Base-by-base conservation (phyloP, 208 protist genomes). In the Leptomonas seymouri region DNA sequence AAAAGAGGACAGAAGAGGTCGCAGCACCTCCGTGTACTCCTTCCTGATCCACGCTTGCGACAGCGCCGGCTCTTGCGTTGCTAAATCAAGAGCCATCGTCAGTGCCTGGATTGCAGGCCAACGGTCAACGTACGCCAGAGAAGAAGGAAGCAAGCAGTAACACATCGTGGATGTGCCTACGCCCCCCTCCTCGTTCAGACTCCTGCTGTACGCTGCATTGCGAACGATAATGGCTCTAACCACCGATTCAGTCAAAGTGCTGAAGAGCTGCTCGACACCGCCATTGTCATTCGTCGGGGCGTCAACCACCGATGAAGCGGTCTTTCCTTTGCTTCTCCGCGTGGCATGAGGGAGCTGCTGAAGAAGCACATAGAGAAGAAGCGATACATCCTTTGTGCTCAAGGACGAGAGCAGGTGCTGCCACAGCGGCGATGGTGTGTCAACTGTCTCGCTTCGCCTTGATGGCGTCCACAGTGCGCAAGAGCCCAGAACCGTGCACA, bases 101-200 rank as follows among this genome's bases (percentile, higher is more conserved):
- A 77, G 59, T 36, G 71, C 71, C n/a, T 67, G 63, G 18, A 67
- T 58, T 2, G 56, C 71, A 11, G 71, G 71, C 63, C 71, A 71
- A 0, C 30, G 64, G 58, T 77, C 71, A 2, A 77, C 45, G n/a
- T 46, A 36, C 15, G 28, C 12, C n/a, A 54, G 50, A 1, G 64
- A 53, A 7, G 49, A 36, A 36, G 46, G 46, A 5, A 34, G 2
- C n/a, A 45, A 25, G 1, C 49, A 53, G n/a, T 16, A 34, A n/a
- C 25, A 39, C 42, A 11, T 28, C 31, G 56, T 45, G 16, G n/a
- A 9, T 20, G 20, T 41, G 21, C 25, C 36, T 23, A 25, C 28
- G 21, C 46, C 18, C 18, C 45, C 20, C n/a, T 39, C 49, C n/a
- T 75, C 70, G 54, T 68, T 56, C 21, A 69, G 49, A 0, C 44